phyloP scores from a whole-genome alignment of 306 rosid species.

The Mucuna pruriens region DNA sequence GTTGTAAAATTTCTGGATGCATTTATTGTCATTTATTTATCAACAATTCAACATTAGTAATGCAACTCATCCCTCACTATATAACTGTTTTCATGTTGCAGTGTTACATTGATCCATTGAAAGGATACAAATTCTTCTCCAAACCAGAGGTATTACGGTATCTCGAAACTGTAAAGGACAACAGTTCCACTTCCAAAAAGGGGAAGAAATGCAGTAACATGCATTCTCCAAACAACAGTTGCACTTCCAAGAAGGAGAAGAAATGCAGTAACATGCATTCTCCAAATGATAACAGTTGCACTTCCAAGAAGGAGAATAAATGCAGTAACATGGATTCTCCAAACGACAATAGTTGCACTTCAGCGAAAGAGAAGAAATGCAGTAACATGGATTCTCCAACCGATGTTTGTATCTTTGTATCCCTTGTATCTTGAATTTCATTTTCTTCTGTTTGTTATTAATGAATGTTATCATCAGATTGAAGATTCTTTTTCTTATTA shows the following conservation, averaged over 20 bases:
- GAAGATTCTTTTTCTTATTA: background rate
- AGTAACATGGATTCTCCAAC: conserved; percentile 39
- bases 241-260: conserved; percentile 44
- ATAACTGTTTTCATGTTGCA: conserved; percentile 47
- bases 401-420: conserved; percentile 51
- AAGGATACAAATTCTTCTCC: conserved; percentile 73
- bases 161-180: conserved; percentile 57
- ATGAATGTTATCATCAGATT: conserved; percentile 7
- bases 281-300: conserved; percentile 23
- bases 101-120: conserved; percentile 77
- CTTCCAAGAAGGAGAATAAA: conserved; percentile 43
- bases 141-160: conserved; percentile 82
- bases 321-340: conserved; percentile 1
- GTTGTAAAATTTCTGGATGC: conserved; percentile 16
- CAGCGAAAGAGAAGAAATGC: conserved; percentile 46
- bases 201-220: conserved; percentile 34
- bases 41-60: background rate
- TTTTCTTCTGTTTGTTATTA: conserved; percentile 6
- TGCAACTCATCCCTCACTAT: conserved; percentile 22
- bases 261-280: conserved; percentile 7
- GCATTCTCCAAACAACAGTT: conserved; percentile 39
- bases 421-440: conserved; percentile 23
- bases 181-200: conserved; percentile 41
- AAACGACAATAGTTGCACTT: conserved; percentile 22
- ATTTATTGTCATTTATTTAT: conserved; percentile 15